Conservation (phyloP, 2,329 filamentous ascomycete genomes). For the Colletotrichum sp. region DNA sequence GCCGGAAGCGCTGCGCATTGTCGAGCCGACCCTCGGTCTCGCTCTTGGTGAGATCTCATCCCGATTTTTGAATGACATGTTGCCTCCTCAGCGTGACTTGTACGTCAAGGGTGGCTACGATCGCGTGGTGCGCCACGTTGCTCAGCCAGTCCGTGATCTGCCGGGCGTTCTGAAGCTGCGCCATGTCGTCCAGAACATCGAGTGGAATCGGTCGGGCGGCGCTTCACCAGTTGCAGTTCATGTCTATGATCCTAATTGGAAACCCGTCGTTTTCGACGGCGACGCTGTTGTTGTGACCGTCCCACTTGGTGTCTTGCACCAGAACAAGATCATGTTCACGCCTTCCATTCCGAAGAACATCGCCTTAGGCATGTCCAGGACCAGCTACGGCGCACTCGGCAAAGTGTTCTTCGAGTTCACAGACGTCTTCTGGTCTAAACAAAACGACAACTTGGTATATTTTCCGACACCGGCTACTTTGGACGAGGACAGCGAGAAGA, state of each 20-base stretch:
- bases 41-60: not conserved
- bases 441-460: not conserved
- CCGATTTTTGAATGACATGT: not conserved
- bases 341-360: not conserved
- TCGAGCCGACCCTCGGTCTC: not conserved
- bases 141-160: not conserved
- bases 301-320: not conserved
- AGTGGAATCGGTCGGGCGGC: not conserved
- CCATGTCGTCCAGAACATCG: not conserved
- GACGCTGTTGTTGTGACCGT: not conserved
- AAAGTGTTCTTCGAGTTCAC: slow-evolving; percentile 3
- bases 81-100: not conserved
- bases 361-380: not conserved
- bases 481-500: not conserved
- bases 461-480: not conserved
- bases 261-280: not conserved
- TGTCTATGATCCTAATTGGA: not conserved
- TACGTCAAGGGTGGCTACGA: not conserved
- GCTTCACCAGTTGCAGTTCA: not conserved
- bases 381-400: not conserved
- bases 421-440: not conserved
- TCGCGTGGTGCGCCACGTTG: not conserved
- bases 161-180: not conserved
- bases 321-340: not conserved
- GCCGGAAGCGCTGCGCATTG: not conserved